These are phyloP conservation scores for Scedosporium dehoogii DNA, from an alignment of 2,329 filamentous ascomycete genomes.

Conservation along the genomic window DNA sequence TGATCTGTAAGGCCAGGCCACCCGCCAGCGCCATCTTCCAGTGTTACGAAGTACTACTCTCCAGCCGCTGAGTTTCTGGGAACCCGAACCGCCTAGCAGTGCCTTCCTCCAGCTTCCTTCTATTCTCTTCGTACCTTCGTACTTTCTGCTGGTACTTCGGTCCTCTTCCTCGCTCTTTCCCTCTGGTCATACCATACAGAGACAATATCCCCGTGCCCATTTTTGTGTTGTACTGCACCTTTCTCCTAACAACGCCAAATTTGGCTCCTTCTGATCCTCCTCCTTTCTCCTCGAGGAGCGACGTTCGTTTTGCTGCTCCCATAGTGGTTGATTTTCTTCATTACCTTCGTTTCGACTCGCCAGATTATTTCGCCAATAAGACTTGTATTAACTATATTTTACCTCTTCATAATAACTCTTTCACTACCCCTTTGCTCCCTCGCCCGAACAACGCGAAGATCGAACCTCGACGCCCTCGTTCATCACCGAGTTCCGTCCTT, in stretches of 20 bases:
- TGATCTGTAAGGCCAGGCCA: no score
- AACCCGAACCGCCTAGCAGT: background rate
- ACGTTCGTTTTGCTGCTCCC: slow-evolving; percentile 2
- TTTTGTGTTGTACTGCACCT: background rate
- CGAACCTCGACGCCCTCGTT: background rate
- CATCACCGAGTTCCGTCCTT: background rate
- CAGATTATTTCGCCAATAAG: background rate
- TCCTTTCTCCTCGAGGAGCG: slow-evolving; percentile 4
- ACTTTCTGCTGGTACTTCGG: background rate
- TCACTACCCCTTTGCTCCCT: background rate
- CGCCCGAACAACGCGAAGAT: background rate
- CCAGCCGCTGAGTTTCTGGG: background rate
- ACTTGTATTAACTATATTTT: background rate
- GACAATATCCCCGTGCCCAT: background rate
- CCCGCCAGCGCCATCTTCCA: no score
- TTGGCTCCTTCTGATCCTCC: slow-evolving; percentile 5
- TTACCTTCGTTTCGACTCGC: slow-evolving; percentile 5
- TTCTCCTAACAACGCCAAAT: slow-evolving; percentile 4
- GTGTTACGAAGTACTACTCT: no score
- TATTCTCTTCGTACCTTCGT: background rate
- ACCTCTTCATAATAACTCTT: background rate
- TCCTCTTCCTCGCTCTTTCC: background rate
- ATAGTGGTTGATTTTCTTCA: slow-evolving; percentile 8
- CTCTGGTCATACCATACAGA: background rate
- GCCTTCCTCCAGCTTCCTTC: background rate